Evolutionary conservation across 257 asterid genomes (phyloP).

Genomic region (Gentiana dahurica): DNA sequence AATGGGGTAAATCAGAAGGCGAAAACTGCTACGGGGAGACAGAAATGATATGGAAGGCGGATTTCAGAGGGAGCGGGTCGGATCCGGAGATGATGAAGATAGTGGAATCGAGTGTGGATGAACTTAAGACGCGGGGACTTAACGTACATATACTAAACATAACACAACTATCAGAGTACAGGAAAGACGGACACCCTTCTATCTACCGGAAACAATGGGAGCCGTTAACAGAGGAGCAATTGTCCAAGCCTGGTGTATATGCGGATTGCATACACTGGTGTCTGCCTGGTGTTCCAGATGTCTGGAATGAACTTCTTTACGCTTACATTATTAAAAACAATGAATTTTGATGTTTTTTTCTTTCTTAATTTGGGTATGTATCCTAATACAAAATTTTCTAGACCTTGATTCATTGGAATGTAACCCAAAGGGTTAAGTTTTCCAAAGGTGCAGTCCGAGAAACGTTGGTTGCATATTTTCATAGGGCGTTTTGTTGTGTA

Average conservation of each 20-base stretch:
- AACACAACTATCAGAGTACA: conserved; percentile 70
- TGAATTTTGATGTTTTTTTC: too few species aligned
- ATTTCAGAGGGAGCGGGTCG: conserved; percentile 53
- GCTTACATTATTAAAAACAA: conserved; percentile 31
- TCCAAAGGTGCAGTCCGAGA: too few species aligned
- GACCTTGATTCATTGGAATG: too few species aligned
- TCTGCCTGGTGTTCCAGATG: conserved; percentile 91
- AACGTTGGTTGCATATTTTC: too few species aligned
- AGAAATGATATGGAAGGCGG: conserved; percentile 35
- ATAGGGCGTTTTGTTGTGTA: too few species aligned
- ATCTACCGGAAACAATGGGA: conserved; percentile 70
- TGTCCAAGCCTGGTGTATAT: conserved; percentile 41
- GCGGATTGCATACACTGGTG: conserved; percentile 95
- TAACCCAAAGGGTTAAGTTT: too few species aligned
- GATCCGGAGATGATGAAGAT: conserved; percentile 69
- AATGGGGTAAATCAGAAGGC: conserved; percentile 48
- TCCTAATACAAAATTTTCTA: too few species aligned
- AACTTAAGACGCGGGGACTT: conserved; percentile 43
- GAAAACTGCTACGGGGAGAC: conserved; percentile 54
- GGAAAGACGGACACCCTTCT: conserved; percentile 90
- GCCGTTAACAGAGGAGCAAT: conserved; percentile 42
- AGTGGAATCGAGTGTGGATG: conserved; percentile 42
- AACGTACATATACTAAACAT: conserved; percentile 53
- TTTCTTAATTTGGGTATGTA: too few species aligned
- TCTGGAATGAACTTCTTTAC: conserved; percentile 76